Conservation (phyloP, 108 stramenopile genomes). For the Nitzschia inconspicua region DNA sequence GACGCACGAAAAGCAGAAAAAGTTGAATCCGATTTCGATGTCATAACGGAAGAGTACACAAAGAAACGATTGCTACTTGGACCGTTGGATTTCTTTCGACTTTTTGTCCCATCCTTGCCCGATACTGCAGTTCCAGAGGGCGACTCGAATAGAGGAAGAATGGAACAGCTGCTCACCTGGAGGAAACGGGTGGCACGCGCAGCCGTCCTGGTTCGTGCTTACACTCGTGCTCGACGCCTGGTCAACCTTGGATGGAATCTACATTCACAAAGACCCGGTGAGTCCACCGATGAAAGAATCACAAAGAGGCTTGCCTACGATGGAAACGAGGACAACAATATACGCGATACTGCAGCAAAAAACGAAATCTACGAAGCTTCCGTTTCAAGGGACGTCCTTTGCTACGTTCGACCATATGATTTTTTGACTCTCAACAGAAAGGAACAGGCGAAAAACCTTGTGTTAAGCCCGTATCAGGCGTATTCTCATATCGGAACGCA, state of each 20-base stretch:
- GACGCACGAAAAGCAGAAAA: not conserved
- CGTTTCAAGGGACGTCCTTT: constrained; percentile 55
- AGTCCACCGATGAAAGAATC: constrained; percentile 4
- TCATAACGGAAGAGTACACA: constrained; percentile 20
- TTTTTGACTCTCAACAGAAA: not conserved
- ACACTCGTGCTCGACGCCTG: constrained; percentile 41
- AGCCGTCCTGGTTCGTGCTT: constrained; percentile 51
- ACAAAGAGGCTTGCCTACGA: constrained; percentile 59
- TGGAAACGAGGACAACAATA: constrained; percentile 53
- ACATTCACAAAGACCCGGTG: not conserved
- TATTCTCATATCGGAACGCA: constrained; percentile 59
- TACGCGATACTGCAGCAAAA: constrained; percentile 37
- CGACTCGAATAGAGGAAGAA: constrained; percentile 37
- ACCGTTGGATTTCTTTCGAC: constrained; percentile 61
- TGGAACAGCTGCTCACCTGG: constrained; percentile 43
- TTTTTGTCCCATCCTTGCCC: constrained; percentile 56
- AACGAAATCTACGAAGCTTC: constrained; percentile 74
- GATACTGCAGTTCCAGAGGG: constrained; percentile 31
- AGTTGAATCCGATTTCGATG: constrained; percentile 6
- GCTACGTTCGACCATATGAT: constrained; percentile 31
- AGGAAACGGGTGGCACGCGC: constrained; percentile 60
- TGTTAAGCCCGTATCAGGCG: constrained; percentile 47
- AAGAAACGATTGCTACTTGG: constrained; percentile 47
- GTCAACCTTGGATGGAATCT: constrained; percentile 64
- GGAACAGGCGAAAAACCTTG: not conserved